Percentiles rank a stretch among this genome's conserved stretches.
Evolutionary conservation across 2,329 filamentous ascomycete genomes (phyloP).

Genomic region (Phialocephala sp.): DNA sequence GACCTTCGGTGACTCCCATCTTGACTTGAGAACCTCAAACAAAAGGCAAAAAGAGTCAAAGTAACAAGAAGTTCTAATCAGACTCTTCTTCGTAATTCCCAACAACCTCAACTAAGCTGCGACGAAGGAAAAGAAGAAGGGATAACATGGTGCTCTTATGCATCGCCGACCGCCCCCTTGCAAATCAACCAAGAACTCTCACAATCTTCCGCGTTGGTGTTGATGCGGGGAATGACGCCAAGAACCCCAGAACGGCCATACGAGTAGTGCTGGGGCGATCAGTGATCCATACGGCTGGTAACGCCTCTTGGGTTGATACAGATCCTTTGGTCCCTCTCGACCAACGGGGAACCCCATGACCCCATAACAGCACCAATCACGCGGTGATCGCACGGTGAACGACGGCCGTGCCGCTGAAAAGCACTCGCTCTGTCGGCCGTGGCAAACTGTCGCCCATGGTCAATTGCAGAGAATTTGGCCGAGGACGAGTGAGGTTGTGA

Average conservation of each 20-base stretch:
- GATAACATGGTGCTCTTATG: neutral
- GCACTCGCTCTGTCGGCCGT: neutral
- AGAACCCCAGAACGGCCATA: constrained; percentile 7
- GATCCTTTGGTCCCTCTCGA: neutral
- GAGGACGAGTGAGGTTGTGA: constrained; percentile 1
- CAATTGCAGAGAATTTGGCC: neutral
- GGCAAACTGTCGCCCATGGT: neutral
- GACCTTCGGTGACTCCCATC: constrained; percentile 14
- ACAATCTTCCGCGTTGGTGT: neutral
- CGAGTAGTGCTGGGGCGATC: constrained; percentile 4
- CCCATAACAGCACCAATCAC: constrained; percentile 1
- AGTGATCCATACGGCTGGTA: constrained; percentile 3
- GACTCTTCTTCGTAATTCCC: neutral
- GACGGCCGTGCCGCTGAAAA: neutral
- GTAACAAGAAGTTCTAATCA: neutral
- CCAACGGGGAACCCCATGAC: neutral
- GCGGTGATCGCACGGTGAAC: neutral
- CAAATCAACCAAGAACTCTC: neutral
- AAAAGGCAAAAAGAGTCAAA: neutral
- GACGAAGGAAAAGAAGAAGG: neutral
- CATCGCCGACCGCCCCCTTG: neutral
- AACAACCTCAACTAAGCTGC: neutral
- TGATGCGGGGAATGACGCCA: constrained; percentile 2
- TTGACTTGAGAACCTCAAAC: neutral
- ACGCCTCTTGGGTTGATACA: neutral